These are phyloP conservation scores for Pseudopithomyces chartarum DNA, from an alignment of 2,329 filamentous ascomycete species.

Conservation along the genomic window DNA sequence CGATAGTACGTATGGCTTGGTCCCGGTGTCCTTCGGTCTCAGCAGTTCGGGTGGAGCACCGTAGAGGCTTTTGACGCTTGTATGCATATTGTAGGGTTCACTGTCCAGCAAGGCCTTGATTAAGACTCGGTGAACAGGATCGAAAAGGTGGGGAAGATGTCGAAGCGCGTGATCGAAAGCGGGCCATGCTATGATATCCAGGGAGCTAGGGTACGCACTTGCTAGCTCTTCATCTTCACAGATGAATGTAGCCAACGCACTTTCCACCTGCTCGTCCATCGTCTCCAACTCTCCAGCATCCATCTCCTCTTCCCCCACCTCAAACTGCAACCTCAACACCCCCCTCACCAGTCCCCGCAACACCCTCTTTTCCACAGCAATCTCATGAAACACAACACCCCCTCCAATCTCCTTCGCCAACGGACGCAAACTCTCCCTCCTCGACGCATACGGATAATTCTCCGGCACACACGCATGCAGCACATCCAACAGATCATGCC, in stretches of 20 bases:
- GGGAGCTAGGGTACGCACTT: not conserved
- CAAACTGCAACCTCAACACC: not conserved
- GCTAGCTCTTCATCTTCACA: not conserved
- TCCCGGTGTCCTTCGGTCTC: not conserved
- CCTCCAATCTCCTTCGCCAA: slow-evolving; percentile 1
- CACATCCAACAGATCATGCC: not conserved
- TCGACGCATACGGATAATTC: not conserved
- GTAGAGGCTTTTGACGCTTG: not conserved
- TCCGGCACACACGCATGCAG: not conserved
- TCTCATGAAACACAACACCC: not conserved
- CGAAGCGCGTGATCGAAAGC: not conserved
- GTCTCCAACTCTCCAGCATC: not conserved
- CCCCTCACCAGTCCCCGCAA: not conserved
- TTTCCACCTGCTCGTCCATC: not conserved
- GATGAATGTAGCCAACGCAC: not conserved
- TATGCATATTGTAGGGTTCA: not conserved
- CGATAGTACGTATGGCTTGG: not conserved
- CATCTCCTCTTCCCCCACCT: not conserved
- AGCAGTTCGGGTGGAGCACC: not conserved
- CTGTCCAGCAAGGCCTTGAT: not conserved
- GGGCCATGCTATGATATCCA: not conserved
- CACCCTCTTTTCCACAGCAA: not conserved
- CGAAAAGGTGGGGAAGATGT: not conserved
- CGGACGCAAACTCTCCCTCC: not conserved
- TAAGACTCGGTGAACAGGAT: not conserved